These are phyloP conservation scores for Coemansia asiatica DNA, from an alignment of 192 early-diverging fungal genomes.

Conservation along the genomic window DNA sequence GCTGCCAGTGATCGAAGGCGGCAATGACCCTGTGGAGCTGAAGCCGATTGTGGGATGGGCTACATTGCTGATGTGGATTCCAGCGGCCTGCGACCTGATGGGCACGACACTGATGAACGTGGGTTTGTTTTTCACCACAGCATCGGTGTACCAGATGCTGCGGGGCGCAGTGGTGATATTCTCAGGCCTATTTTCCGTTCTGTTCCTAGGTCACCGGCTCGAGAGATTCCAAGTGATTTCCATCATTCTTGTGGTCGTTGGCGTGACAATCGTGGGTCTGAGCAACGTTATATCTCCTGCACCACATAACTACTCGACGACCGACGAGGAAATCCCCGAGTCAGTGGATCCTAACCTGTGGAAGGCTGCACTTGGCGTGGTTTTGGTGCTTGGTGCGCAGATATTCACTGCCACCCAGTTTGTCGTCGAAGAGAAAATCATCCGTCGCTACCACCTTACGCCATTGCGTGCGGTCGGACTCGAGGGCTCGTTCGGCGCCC, in stretches of 20 bases:
- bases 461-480: conserved; percentile 91
- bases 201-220: conserved; percentile 82
- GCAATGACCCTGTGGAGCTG: conserved; percentile 12
- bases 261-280: conserved; percentile 88
- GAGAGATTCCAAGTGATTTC: conserved; percentile 80
- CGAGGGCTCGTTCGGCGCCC: conserved; percentile 88
- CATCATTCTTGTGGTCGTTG: conserved; percentile 75
- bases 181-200: conserved; percentile 82
- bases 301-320: conserved; percentile 10
- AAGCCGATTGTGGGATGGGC: conserved; percentile 57
- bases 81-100: conserved; percentile 70
- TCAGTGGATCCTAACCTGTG: conserved; percentile 39
- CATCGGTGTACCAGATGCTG: conserved; percentile 94
- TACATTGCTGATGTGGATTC: conserved; percentile 64
- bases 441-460: conserved; percentile 73
- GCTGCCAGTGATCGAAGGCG: conserved; percentile 11
- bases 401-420: conserved; percentile 92
- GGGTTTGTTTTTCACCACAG: conserved; percentile 87
- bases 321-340: conserved; percentile 23
- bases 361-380: conserved; percentile 71
- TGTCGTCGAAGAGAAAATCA: conserved; percentile 94
- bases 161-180: conserved; percentile 95
- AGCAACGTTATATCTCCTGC: conserved; percentile 59
- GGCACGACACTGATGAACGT: conserved; percentile 93
- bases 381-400: conserved; percentile 86